Conservation (phyloP, 495 filamentous ascomycete species). For the Thozetella sp. region DNA sequence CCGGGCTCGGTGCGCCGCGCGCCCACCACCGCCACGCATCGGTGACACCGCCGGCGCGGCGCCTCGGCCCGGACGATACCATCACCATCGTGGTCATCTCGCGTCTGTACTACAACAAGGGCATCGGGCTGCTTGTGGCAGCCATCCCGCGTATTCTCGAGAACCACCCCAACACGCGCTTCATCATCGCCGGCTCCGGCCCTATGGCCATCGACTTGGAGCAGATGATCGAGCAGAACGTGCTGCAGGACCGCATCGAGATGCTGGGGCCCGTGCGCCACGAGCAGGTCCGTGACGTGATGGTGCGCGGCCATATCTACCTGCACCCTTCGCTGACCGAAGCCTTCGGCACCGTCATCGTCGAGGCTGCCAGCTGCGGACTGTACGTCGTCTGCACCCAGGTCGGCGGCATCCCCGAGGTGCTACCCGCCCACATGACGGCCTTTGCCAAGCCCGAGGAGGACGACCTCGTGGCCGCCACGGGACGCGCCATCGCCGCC, state of each 20-base stretch:
- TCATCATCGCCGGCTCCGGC: slow-evolving; percentile 93
- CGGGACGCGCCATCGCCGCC: slow-evolving; percentile 76
- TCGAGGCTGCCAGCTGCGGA: slow-evolving; percentile 94
- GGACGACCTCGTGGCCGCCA: slow-evolving; percentile 84
- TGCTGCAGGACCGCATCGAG: slow-evolving; percentile 92
- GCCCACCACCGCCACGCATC: slow-evolving; percentile 13
- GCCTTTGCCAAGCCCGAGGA: slow-evolving; percentile 92
- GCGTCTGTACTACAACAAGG: slow-evolving; percentile 98
- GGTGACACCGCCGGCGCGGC: slow-evolving; percentile 37
- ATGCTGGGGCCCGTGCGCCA: slow-evolving; percentile 90
- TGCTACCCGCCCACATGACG: slow-evolving; percentile 92
- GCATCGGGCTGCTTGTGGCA: slow-evolving; percentile 91
- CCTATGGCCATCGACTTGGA: slow-evolving; percentile 97
- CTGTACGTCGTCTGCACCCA: slow-evolving; percentile 96
- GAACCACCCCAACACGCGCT: slow-evolving; percentile 87
- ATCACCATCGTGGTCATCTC: slow-evolving; percentile 98
- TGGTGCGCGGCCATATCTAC: slow-evolving; percentile 96
- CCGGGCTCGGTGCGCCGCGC: slow-evolving; percentile 11
- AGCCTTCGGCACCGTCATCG: slow-evolving; percentile 96
- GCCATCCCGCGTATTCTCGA: slow-evolving; percentile 91
- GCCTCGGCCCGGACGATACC: slow-evolving; percentile 75
- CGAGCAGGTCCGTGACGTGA: slow-evolving; percentile 97
- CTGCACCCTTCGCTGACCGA: slow-evolving; percentile 94
- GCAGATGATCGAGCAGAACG: slow-evolving; percentile 94
- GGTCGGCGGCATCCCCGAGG: slow-evolving; percentile 95